Evolutionary conservation across 257 asterid species (phyloP).

Genomic region (Capsicum pubescens): DNA sequence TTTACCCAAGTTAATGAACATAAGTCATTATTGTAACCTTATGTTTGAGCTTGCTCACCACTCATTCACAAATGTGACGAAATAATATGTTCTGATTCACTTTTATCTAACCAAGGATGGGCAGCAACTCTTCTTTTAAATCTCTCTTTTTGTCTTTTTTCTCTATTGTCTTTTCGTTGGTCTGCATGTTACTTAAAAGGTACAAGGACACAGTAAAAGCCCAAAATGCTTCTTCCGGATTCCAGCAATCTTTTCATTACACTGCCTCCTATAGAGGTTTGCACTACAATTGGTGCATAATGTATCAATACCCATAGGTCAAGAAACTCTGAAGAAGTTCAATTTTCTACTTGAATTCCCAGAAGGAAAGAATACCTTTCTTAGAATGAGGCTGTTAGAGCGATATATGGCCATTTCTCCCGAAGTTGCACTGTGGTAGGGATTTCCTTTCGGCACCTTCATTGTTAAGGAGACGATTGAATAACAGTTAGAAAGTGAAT

Average conservation of each 20-base stretch:
- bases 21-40: neutral
- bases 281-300: slow-evolving; percentile 19
- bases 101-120: neutral
- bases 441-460: slow-evolving; percentile 96
- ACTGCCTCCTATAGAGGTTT: neutral
- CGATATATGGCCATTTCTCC: slow-evolving; percentile 97
- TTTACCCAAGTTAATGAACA: neutral
- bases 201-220: neutral
- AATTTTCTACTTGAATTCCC: slow-evolving; percentile 31
- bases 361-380: slow-evolving; percentile 62
- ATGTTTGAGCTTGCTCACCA: neutral
- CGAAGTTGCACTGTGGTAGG: slow-evolving; percentile 98
- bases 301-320: neutral
- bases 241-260: slow-evolving; percentile 21
- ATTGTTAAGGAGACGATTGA: slow-evolving; percentile 35
- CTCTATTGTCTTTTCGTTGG: neutral
- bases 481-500: slow-evolving; percentile 20
- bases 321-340: neutral
- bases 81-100: neutral
- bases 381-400: slow-evolving; percentile 83
- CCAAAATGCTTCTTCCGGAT: neutral
- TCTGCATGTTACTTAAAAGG: neutral
- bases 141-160: neutral
- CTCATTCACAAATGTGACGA: slow-evolving; percentile 18
- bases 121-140: neutral